Base-by-base conservation (phyloP, 148 eudicot genomes). In the Silene uniflora region DNA sequence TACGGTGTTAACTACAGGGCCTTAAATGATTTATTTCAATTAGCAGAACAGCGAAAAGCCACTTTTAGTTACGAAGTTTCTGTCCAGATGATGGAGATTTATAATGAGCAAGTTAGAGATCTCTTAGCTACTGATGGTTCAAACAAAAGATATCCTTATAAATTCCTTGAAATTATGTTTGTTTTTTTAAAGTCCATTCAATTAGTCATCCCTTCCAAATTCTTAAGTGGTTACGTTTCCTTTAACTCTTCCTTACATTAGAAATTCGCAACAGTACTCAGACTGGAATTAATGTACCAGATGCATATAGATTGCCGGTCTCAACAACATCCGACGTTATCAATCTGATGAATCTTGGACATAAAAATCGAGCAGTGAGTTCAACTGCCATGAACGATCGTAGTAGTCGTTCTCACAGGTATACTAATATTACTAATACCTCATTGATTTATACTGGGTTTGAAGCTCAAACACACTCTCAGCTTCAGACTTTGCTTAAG, bases 391-490 rank as follows among this genome's bases (percentile, higher is more conserved):
- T 93, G 96, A 95, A 95, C 78, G 92, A 90, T 66, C 92, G 97
- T 25, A 92, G 97, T 79, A 95, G 97, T 83, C 98, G 97, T 76
- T 92, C 98, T 72, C 98, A 92, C 83, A 95, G 98, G 98, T 93
- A 79, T 62, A n/a, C 27, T 32, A 55, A 59, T 35, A 68, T 24
- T 3, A 62, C n/a, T n/a, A n/a, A n/a, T n/a, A n/a, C n/a, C n/a
- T n/a, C n/a, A n/a, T n/a, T 8, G 10, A 47, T 47, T 47, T 49
- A 49, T 49, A 16, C 55, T 14, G 16, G 13, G 2, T 49, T 49
- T 49, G 16, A 49, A 49, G 13, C 52, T 47, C 3, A 29, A 3
- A 29, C 32, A 29, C n/a, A n/a, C n/a, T n/a, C 4, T 35, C 6
- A 35, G 42, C 5, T 4, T 35, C 42, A 3, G 42, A 35, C 42